These are phyloP conservation scores for Colletotrichum higginsianum DNA, from an alignment of 2,329 filamentous ascomycete species.

Conservation along the genomic window DNA sequence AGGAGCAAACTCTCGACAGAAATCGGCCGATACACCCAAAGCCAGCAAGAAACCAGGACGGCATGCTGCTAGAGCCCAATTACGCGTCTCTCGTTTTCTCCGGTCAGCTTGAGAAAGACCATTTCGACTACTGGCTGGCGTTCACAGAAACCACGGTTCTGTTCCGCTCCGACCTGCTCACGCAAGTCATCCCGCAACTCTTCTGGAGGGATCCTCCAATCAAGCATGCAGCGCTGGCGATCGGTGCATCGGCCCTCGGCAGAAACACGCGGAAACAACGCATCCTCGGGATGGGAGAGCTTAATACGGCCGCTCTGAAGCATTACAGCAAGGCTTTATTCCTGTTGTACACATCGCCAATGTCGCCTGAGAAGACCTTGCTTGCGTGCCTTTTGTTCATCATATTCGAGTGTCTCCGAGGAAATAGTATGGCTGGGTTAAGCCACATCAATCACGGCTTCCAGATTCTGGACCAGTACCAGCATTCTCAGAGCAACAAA, in stretches of 20 bases:
- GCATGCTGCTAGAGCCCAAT: not conserved
- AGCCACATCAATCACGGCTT: slow-evolving; percentile 57
- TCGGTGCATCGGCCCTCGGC: slow-evolving; percentile 49
- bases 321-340: slow-evolving; percentile 59
- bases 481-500: not conserved
- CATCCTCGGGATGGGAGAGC: slow-evolving; percentile 12
- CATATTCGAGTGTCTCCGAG: slow-evolving; percentile 57
- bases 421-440: slow-evolving; percentile 56
- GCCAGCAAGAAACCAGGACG: not conserved
- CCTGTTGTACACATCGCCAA: slow-evolving; percentile 50
- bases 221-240: slow-evolving; percentile 56
- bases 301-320: slow-evolving; percentile 54
- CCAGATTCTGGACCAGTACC: slow-evolving; percentile 15
- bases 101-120: slow-evolving; percentile 26
- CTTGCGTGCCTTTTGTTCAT: slow-evolving; percentile 58
- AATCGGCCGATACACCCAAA: slow-evolving; percentile 10
- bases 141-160: not conserved
- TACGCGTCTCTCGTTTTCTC: slow-evolving; percentile 23
- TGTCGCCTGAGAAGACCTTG: slow-evolving; percentile 50
- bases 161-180: slow-evolving; percentile 16
- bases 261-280: slow-evolving; percentile 22
- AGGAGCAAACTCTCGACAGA: not conserved
- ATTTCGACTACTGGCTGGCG: slow-evolving; percentile 27
- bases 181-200: slow-evolving; percentile 40
- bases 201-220: slow-evolving; percentile 45